These are phyloP conservation scores for Coemansia sp. DNA, from an alignment of 192 early-diverging fungal genomes.

Conservation along the genomic window DNA sequence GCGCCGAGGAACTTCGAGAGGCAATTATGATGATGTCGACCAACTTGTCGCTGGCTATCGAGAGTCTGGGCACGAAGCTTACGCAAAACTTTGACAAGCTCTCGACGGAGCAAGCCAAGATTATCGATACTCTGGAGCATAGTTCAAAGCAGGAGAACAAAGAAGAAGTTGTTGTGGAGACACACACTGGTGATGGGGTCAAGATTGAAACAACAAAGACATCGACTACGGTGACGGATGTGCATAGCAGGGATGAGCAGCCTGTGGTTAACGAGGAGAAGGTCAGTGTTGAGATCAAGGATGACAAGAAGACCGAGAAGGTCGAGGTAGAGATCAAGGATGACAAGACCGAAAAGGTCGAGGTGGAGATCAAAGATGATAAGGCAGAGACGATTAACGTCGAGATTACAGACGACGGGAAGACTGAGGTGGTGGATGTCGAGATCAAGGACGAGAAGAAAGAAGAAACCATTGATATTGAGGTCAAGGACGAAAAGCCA, in stretches of 20 bases:
- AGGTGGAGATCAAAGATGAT: constrained; percentile 17
- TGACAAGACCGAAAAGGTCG: neutral
- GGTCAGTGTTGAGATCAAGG: constrained; percentile 7
- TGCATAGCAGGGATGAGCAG: constrained; percentile 12
- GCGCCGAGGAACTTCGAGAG: constrained; percentile 38
- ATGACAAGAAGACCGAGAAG: constrained; percentile 4
- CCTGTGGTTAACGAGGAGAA: constrained; percentile 11
- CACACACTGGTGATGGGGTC: neutral
- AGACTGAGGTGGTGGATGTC: constrained; percentile 7
- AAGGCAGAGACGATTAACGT: constrained; percentile 6
- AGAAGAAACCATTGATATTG: constrained; percentile 1
- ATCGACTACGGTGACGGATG: constrained; percentile 9
- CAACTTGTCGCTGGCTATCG: constrained; percentile 46
- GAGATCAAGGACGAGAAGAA: constrained; percentile 20
- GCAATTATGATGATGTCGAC: constrained; percentile 44
- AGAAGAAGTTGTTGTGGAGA: neutral
- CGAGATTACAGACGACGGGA: neutral
- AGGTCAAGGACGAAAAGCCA: constrained; percentile 14
- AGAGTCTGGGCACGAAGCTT: constrained; percentile 49
- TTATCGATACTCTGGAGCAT: constrained; percentile 30
- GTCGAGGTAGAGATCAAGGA: constrained; percentile 5
- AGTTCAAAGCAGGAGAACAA: constrained; percentile 4
- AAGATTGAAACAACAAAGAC: constrained; percentile 10
- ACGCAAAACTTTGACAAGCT: constrained; percentile 52
- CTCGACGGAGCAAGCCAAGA: constrained; percentile 39